Evolutionary conservation across 345 rosid species (phyloP), one percentile per base, ranked within the genome.

Genomic region (Lumnitzera littorea): DNA sequence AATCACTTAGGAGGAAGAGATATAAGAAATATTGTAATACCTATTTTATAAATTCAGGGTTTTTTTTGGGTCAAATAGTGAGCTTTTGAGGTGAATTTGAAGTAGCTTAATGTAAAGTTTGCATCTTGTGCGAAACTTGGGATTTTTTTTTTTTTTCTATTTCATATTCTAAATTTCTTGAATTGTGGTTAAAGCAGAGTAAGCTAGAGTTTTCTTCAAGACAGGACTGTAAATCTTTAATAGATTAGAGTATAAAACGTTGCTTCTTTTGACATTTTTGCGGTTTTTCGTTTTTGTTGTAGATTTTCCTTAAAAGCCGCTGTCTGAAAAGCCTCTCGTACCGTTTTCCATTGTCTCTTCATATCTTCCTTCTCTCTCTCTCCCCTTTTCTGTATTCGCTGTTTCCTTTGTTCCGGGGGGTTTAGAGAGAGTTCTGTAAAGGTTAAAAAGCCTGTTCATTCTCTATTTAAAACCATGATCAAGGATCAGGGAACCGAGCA

Each of bases 401-500:
- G 62, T 49, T n/a, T 29, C 58, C 43, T 57, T 57, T 59, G 27
- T 36, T 50, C 55, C 65, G 47, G 57, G 46, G 72, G 71, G 62
- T 62, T 60, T 61, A 60, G 76, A 49, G 75, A 64, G 78, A 20
- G 56, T 43, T 51, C 48, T 20, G 58, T 5, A 51, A 43, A 63
- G 67, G 63, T 20, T 20, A 60, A 52, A 47, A 47, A 27, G 41
- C 9, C 14, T 4, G 15, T 50, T 31, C 57, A 56, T 65, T 56
- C 63, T 54, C 52, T 29, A 51, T 53, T 64, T 20, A 52, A 61
- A 74, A 79, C 70, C 82, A 91, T 88, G 99, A 72, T 75, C 66
- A 63, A 73, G 55, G 84, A 75, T 51, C 83, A 67, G 55, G 87
- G 90, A 78, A 82, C 83, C 74, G 62, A 58, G n/a, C 82, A 68